phyloP scores from a whole-genome alignment of 2,329 filamentous ascomycete species.

The Fusarium cyanostomum region DNA sequence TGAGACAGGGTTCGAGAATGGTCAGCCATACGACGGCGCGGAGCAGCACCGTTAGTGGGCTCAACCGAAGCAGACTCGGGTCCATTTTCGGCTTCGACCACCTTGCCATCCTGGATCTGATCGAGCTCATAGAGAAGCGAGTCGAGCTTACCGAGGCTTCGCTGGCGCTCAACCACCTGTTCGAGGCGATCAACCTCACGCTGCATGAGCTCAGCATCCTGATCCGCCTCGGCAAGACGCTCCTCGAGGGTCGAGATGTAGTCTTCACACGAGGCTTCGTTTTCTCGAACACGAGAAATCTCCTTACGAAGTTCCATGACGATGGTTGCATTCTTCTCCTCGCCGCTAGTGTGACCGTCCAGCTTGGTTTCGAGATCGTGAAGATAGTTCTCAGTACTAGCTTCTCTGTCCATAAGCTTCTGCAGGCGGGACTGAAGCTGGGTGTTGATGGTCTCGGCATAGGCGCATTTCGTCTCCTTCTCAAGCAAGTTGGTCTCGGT shows the following conservation, averaged over 20 bases:
- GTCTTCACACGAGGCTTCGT: slow-evolving; percentile 89
- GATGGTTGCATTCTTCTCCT: slow-evolving; percentile 90
- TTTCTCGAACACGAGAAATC: slow-evolving; percentile 86
- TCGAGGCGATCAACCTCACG: slow-evolving; percentile 94
- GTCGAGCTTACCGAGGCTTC: slow-evolving; percentile 93
- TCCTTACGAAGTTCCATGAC: slow-evolving; percentile 91
- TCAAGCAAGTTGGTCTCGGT: slow-evolving; percentile 90
- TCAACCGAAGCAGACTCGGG: slow-evolving; percentile 47
- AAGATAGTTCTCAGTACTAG: slow-evolving; percentile 90
- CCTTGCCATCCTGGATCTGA: slow-evolving; percentile 70
- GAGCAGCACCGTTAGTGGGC: slow-evolving; percentile 51
- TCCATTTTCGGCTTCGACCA: slow-evolving; percentile 44
- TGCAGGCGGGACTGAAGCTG: slow-evolving; percentile 91
- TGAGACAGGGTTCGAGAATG: slow-evolving; percentile 66
- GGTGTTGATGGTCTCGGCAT: slow-evolving; percentile 88
- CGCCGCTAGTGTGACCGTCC: slow-evolving; percentile 88
- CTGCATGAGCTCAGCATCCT: slow-evolving; percentile 96
- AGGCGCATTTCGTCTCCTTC: slow-evolving; percentile 92
- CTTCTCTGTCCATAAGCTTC: slow-evolving; percentile 91
- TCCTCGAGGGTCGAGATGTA: slow-evolving; percentile 98
- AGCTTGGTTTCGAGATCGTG: slow-evolving; percentile 91
- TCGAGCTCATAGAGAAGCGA: slow-evolving; percentile 92
- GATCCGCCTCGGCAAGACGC: slow-evolving; percentile 92
- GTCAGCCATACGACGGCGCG: slow-evolving; percentile 57
- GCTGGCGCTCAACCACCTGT: slow-evolving; percentile 93